Evolutionary conservation across 495 filamentous ascomycete species (phyloP).

Genomic region (Parathielavia hyrcaniae): DNA sequence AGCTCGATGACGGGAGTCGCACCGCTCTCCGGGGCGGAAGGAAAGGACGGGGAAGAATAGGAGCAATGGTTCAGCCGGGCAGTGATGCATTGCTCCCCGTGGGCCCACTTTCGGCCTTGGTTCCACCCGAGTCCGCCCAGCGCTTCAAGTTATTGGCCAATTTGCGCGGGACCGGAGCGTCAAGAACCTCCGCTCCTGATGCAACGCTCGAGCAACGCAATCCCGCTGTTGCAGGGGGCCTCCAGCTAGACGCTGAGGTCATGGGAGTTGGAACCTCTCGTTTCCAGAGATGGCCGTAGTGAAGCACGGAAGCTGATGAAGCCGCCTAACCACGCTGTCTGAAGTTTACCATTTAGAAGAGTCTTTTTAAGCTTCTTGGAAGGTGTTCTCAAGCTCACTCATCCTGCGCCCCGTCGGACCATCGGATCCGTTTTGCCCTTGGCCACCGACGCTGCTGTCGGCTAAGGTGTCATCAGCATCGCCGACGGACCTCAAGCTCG

Average conservation of each 20-base stretch:
- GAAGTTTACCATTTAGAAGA: background rate
- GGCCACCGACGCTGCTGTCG: background rate
- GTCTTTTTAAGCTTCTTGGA: too few relatives aligned
- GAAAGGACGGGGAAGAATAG: background rate
- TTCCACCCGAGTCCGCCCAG: background rate
- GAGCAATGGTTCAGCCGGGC: conserved; percentile 7
- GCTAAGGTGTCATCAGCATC: background rate
- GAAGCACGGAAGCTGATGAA: too few relatives aligned
- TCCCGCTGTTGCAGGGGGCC: background rate
- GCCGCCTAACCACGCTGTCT: too few relatives aligned
- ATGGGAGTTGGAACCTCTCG: too few relatives aligned
- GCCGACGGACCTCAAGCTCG: background rate
- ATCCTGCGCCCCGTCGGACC: too few relatives aligned
- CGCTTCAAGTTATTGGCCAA: background rate
- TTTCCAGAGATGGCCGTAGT: background rate
- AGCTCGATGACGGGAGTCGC: background rate
- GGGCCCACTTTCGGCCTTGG: background rate
- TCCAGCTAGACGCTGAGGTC: background rate
- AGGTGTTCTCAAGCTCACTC: too few relatives aligned
- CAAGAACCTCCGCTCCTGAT: background rate
- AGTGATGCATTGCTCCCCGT: background rate
- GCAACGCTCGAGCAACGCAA: background rate
- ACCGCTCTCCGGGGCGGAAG: too few relatives aligned
- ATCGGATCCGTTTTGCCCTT: too few relatives aligned
- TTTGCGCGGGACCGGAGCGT: background rate